Conservation (phyloP, 2,329 filamentous ascomycete genomes). For the Sporothrix curviconia region DNA sequence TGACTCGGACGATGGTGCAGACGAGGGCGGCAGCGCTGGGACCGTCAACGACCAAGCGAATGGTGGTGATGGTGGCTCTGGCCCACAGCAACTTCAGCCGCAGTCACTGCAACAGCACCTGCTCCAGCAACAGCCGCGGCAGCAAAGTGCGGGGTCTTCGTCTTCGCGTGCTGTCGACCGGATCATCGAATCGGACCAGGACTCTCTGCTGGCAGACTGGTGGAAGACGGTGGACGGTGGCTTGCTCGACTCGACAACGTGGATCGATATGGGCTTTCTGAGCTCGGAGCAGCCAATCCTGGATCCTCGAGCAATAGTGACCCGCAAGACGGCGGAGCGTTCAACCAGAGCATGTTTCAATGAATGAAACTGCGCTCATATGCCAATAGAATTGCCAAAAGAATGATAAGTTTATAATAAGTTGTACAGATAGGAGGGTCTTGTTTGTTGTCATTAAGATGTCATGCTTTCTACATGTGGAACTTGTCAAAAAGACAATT, state of each 20-base stretch:
- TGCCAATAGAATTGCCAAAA: too few species aligned
- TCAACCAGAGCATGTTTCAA: constrained; percentile 10
- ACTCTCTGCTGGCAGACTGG: constrained; percentile 18
- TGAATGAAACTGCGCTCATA: too few species aligned
- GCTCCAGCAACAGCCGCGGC: background rate
- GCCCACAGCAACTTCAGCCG: background rate
- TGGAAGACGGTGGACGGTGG: constrained; percentile 19
- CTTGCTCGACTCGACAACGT: constrained; percentile 18
- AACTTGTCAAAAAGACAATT: too few species aligned
- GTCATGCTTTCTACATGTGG: too few species aligned
- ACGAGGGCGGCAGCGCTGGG: background rate
- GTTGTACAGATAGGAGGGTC: too few species aligned
- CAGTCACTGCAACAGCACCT: background rate
- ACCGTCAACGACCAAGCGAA: background rate
- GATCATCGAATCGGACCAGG: constrained; percentile 15
- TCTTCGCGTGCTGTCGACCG: constrained; percentile 1
- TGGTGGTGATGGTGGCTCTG: background rate
- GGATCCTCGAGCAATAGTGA: constrained; percentile 1
- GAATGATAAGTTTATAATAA: too few species aligned
- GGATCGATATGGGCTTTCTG: constrained; percentile 20
- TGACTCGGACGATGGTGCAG: background rate
- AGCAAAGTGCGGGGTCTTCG: background rate
- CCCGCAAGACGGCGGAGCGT: background rate
- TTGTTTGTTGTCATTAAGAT: too few species aligned
- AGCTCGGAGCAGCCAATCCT: constrained; percentile 18